phyloP scores from a whole-genome alignment of 108 stramenopile species.

The Fragilaria radians region DNA sequence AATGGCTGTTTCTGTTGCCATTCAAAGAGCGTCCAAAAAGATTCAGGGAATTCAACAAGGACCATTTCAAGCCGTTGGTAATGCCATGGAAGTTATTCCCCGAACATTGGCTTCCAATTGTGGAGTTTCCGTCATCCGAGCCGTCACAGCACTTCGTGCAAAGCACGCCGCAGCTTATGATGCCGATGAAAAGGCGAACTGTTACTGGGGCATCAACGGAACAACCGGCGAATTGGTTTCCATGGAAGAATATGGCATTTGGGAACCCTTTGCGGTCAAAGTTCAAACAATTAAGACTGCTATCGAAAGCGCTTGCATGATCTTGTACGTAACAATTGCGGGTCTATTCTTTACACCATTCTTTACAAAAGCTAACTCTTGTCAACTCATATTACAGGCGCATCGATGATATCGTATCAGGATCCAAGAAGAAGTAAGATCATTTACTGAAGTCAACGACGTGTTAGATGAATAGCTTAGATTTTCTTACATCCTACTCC shows the following conservation, averaged over 20 bases:
- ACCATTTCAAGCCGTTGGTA: slow-evolving; percentile 94
- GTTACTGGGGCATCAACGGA: slow-evolving; percentile 95
- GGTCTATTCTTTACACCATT: no score
- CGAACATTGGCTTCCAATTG: slow-evolving; percentile 98
- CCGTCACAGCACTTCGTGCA: slow-evolving; percentile 93
- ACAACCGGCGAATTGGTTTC: slow-evolving; percentile 91
- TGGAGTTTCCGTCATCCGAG: slow-evolving; percentile 97
- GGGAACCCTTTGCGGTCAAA: slow-evolving; percentile 99
- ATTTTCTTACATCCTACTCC: no score
- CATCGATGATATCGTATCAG: slow-evolving; percentile 99
- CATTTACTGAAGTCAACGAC: neutral
- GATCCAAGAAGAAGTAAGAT: slow-evolving; percentile 73
- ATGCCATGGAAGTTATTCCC: slow-evolving; percentile 99
- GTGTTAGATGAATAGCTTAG: no score
- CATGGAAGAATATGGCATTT: slow-evolving; percentile 95
- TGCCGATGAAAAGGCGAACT: slow-evolving; percentile 35
- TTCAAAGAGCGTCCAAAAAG: slow-evolving; percentile 69
- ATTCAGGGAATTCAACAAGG: slow-evolving; percentile 88
- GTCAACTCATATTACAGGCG: slow-evolving; percentile 45
- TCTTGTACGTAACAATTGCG: slow-evolving; percentile 42
- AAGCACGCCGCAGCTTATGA: slow-evolving; percentile 86
- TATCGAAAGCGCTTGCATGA: slow-evolving; percentile 97
- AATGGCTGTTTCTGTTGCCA: slow-evolving; percentile 95
- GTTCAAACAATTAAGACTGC: slow-evolving; percentile 99
- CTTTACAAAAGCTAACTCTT: no score